Evolutionary conservation across 768 basidiomycete genomes (phyloP), one percentile per base, ranked within the genome.

Genomic region (Piloderma croceum): DNA sequence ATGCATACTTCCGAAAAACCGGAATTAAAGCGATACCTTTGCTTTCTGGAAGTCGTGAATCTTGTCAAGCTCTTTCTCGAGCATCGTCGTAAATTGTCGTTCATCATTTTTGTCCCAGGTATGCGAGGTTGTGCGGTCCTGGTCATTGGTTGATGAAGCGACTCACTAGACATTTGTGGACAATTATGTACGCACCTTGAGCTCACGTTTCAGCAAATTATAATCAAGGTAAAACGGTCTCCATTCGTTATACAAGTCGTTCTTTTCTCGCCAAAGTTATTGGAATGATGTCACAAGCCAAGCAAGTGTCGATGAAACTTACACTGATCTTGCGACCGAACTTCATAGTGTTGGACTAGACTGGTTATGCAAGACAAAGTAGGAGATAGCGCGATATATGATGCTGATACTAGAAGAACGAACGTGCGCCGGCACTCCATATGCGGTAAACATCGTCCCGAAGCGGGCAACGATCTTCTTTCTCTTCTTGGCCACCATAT

Each of bases 31-130:
- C 57, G 53, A 39, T 32, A 83, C 90, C 78, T 96, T 98, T 24
- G 71, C 67, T 57, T 82, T 87, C 59, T 98, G 94, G 57, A 98
- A 98, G 54, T 83, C 81, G 51, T 93, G 84, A 32, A 97, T 82
- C 67, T 98, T 98, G 55, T 92, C 88, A 23, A 98, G 72, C 66
- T 98, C 92, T 43, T 69, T 70, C 53, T 87, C 83, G 40, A 97
- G 78, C 68, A 83, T 75, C 31, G 56, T 61, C 9, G 81, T 83
- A 56, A 98, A 98, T 29, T 86, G 79, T 24, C 69, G 68, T 64
- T 98, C 94, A 58, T 96, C 90, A 11, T 70, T 63, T 33, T 77
- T 75, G 23, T 69, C 75, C 94, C 94, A 97, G 33, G 61, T 59
- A 17, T 67, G 70, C 11, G 66, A 63, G 4, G 74, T 71, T 3